phyloP scores from a whole-genome alignment of 2,329 filamentous ascomycete genomes.

The Penicillium sclerotiorum region DNA sequence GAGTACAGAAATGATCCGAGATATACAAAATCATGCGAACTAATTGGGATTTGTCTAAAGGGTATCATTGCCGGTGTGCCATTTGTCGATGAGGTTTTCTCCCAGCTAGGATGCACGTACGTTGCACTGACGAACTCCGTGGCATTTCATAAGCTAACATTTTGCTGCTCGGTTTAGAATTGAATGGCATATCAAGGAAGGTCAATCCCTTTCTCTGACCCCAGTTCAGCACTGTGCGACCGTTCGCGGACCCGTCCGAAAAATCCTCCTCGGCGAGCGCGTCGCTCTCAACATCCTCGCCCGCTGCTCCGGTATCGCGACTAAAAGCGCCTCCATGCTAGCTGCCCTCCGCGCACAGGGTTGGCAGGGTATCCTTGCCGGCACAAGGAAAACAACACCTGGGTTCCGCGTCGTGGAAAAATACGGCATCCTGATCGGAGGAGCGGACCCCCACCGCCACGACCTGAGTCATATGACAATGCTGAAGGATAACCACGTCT shows the following conservation, averaged over 20 bases:
- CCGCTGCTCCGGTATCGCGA: slow-evolving; percentile 88
- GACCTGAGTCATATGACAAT: slow-evolving; percentile 95
- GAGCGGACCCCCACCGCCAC: slow-evolving; percentile 87
- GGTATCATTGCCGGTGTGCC: slow-evolving; percentile 89
- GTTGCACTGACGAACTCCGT: too few relatives aligned
- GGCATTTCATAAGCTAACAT: too few relatives aligned
- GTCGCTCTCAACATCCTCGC: slow-evolving; percentile 90
- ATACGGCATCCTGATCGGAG: slow-evolving; percentile 94
- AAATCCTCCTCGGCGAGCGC: slow-evolving; percentile 85
- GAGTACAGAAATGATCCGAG: too few relatives aligned
- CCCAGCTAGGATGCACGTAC: slow-evolving; percentile 79
- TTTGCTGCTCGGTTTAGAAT: slow-evolving; percentile 54
- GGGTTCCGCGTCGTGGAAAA: slow-evolving; percentile 96
- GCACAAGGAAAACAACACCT: slow-evolving; percentile 94
- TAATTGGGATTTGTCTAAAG: too few relatives aligned
- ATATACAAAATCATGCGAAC: too few relatives aligned
- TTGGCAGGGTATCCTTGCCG: slow-evolving; percentile 82
- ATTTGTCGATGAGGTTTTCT: slow-evolving; percentile 93
- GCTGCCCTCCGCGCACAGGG: slow-evolving; percentile 61
- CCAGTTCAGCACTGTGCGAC: slow-evolving; percentile 72
- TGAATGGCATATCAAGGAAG: slow-evolving; percentile 82
- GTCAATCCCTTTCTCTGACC: slow-evolving; percentile 66
- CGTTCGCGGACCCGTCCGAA: slow-evolving; percentile 79
- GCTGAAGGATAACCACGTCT: slow-evolving; percentile 99
- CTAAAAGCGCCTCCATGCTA: slow-evolving; percentile 55